Evolutionary conservation across 192 early-diverging fungal species (phyloP).

Genomic region (Gaertneriomyces sp.): DNA sequence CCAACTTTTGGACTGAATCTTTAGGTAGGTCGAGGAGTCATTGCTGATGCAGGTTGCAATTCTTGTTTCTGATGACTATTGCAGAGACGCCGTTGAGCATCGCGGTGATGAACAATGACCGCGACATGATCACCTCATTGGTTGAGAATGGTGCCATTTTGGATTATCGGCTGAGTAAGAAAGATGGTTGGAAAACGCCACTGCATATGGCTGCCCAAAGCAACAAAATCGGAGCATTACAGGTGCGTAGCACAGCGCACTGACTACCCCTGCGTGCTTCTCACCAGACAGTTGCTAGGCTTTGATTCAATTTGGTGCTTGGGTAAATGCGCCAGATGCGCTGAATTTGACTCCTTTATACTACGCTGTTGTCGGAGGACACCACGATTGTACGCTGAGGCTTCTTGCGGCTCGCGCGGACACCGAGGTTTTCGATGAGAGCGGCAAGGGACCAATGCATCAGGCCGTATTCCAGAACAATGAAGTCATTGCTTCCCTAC

Average conservation of each 20-base stretch:
- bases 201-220: conserved; percentile 48
- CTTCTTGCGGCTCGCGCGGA: conserved; percentile 48
- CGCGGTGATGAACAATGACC: conserved; percentile 49
- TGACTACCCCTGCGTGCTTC: not conserved
- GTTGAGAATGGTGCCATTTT: conserved; percentile 47
- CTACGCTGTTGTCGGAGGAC: conserved; percentile 40
- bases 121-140: conserved; percentile 35
- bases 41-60: conserved; percentile 6
- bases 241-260: conserved; percentile 13
- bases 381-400: conserved; percentile 41
- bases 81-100: conserved; percentile 46
- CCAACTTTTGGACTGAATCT: conserved; percentile 48
- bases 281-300: conserved; percentile 17
- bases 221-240: conserved; percentile 42
- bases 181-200: conserved; percentile 46
- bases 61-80: not conserved
- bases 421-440: conserved; percentile 44
- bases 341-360: conserved; percentile 42
- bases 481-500: conserved; percentile 40
- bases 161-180: conserved; percentile 45
- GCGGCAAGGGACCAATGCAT: conserved; percentile 47
- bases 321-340: conserved; percentile 44
- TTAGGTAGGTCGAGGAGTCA: conserved; percentile 28
- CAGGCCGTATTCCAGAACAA: conserved; percentile 46
- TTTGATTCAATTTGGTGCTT: conserved; percentile 43